Base-by-base conservation (phyloP, 176 grass and related monocot species). In the Alloteropsis semialata region DNA sequence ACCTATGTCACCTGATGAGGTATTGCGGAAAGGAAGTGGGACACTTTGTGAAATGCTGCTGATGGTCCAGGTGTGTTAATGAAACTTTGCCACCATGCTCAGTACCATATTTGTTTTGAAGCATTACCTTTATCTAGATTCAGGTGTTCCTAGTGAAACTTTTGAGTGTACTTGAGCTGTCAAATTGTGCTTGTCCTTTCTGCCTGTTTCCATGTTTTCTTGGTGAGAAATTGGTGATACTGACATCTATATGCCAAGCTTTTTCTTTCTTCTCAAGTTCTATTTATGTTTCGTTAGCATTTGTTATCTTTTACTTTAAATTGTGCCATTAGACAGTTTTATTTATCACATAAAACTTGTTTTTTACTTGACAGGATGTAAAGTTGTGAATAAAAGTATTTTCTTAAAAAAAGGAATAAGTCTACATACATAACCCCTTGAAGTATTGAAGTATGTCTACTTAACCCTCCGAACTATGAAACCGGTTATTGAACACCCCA, bases 31-130 rank as follows among this genome's bases (percentile, higher is more conserved):
- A 93, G 96, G 92, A 89, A 98, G 91, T 86, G 96, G 92, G 42
- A 98, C 92, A 84, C 91, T 98, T 68, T 98, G 96, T 89, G 96
- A 95, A 92, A 95, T 98, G 92, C 96, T 98, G 68, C 84, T 98
- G 82, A 98, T 98, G 96, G 96, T 98, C 58, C 87, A 98, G 92
- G 96, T 98, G 22, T 29, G 86, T 66, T 77, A 55, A 71, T 54
- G 80, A 62, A 90, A 85, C 66, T 77, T 70, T 79, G 27, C 53
- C 65, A 17, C 54, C 66, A 79, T 54, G 16, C 53, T 55, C 46
- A 25, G 21, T 78, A 67, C 51, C n/a, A 28, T 70, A 65, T 33
- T 84, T 62, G 18, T 36, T 81, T 76, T 63, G 44, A 80, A 44
- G 21, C 19, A 19, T 22, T 72, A 49, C 37, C 10, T 78, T 29